These are phyloP conservation scores for Platanus orientalis DNA, from an alignment of 164 flowering plant species.

Conservation along the genomic window DNA sequence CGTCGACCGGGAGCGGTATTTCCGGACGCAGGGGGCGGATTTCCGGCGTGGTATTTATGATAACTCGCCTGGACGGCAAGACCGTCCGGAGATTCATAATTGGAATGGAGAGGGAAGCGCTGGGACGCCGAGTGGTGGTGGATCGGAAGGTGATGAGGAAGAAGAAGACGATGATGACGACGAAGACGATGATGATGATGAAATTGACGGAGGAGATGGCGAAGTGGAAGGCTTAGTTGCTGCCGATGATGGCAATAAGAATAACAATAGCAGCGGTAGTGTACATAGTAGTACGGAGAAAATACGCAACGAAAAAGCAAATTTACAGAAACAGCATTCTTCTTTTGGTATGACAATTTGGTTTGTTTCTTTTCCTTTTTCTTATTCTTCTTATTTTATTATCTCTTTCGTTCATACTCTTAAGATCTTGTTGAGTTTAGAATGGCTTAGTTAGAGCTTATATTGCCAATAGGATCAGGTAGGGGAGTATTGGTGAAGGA, in stretches of 20 bases:
- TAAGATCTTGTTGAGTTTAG: neutral
- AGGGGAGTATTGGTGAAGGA: constrained; percentile 43
- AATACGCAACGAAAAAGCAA: constrained; percentile 30
- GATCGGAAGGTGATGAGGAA: constrained; percentile 40
- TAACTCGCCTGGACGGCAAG: constrained; percentile 5
- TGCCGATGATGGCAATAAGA: constrained; percentile 19
- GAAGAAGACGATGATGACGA: constrained; percentile 55
- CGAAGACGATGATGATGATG: constrained; percentile 33
- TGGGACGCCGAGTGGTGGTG: constrained; percentile 32
- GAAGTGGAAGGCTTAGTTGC: constrained; percentile 33
- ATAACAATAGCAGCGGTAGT: constrained; percentile 24
- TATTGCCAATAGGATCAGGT: constrained; percentile 25
- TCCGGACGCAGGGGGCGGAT: constrained; percentile 25
- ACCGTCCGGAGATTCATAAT: constrained; percentile 17
- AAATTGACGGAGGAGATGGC: constrained; percentile 38
- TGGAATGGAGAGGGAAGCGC: constrained; percentile 35
- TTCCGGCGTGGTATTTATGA: constrained; percentile 22
- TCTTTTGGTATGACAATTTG: constrained; percentile 34
- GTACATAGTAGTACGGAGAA: constrained; percentile 31
- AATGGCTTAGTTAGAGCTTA: neutral
- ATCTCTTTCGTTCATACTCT: no score
- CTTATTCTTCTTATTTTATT: neutral
- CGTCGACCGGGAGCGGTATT: constrained; percentile 27
- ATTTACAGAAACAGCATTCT: constrained; percentile 30
- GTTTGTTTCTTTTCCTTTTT: neutral